Percentiles rank a stretch among this genome's conserved stretches.
phyloP scores from a whole-genome alignment of 2,329 filamentous ascomycete species.

The Dothistroma septosporum region DNA sequence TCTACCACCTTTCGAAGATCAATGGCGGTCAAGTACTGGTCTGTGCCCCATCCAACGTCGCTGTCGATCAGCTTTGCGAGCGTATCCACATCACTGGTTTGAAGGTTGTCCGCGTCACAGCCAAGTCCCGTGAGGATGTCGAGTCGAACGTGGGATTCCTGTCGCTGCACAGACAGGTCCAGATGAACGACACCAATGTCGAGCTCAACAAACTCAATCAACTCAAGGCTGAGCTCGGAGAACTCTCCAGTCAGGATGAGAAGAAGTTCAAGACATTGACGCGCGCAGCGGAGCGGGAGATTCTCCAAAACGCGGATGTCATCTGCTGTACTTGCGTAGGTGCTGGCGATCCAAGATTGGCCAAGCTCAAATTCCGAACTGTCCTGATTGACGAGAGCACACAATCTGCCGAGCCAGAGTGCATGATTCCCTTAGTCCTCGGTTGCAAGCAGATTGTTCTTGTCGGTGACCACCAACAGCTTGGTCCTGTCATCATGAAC shows the following conservation, averaged over 20 bases:
- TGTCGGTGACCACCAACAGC: slow-evolving; percentile 95
- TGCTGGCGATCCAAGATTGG: slow-evolving; percentile 87
- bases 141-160: slow-evolving; percentile 97
- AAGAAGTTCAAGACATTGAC: slow-evolving; percentile 98
- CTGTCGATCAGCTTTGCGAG: slow-evolving; percentile 96
- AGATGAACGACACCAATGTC: slow-evolving; percentile 90
- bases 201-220: slow-evolving; percentile 89
- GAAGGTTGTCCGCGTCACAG: slow-evolving; percentile 96
- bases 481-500: slow-evolving; percentile 99
- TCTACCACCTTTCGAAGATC: slow-evolving; percentile 94
- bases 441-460: slow-evolving; percentile 99
- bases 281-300: slow-evolving; percentile 88
- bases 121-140: slow-evolving; percentile 96
- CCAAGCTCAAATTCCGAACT: slow-evolving; percentile 97
- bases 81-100: slow-evolving; percentile 90
- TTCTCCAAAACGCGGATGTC: slow-evolving; percentile 90
- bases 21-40: slow-evolving; percentile 93
- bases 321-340: slow-evolving; percentile 99
- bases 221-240: slow-evolving; percentile 85
- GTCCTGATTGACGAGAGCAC: slow-evolving; percentile 98
- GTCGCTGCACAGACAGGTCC: slow-evolving; percentile 92
- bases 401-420: slow-evolving; percentile 95
- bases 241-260: slow-evolving; percentile 91
- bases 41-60: slow-evolving; percentile 96
- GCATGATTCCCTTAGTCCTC: slow-evolving; percentile 95